Base-by-base conservation (phyloP, 495 filamentous ascomycete genomes). In the Elaphomyces granulatus region DNA sequence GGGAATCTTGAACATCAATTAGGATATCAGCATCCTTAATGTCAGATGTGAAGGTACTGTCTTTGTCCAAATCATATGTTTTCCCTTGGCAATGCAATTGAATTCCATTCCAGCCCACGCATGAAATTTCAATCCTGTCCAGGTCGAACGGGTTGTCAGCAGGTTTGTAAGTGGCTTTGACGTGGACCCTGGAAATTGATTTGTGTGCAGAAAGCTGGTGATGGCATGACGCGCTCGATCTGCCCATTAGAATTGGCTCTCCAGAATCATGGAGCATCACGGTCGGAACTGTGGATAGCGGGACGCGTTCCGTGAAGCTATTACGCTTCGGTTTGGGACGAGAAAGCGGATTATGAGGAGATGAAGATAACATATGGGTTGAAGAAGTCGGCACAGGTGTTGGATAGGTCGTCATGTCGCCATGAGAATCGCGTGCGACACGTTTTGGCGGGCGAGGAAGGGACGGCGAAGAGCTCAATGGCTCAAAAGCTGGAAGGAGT, bases 301-400 rank as follows among this genome's bases (percentile, higher is more conserved):
- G 90, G 44, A 76, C 71, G 49, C 90, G 83, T 66, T 95, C 90
- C 32, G 69, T 63, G 49, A 70, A 60, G 17, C 79, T 71, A 48
- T 65, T 69, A 45, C 79, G 71, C 45, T 63, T 61, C 28, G 60
- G 49, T 20, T 58, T 46, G 20, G 48, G 43, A 20, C 52, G 58
- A 21, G 55, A 40, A 40, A 55, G 39, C 38, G 60, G 55, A 40
- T 65, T 55, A 40, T 66, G 70, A 17, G 90, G 85, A 43, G 88
- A 94, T 15, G 90, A 94, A 31, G 84, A 86, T 46, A 92, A 69
- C 37, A 94, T 82, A 45, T 83, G 81, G 37, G 87, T 93, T 28
- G 85, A 94, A 2, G 90, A 96, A 18, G 88, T 94, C 35, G 86
- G 86, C 15, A 92, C 74, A 0, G 88, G 88, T 1, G 88, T 94